Percentiles rank a stretch among this genome's conserved stretches.
Evolutionary conservation across 1,139 yeast species (phyloP).

Genomic region (Scheffersomyces titani): DNA sequence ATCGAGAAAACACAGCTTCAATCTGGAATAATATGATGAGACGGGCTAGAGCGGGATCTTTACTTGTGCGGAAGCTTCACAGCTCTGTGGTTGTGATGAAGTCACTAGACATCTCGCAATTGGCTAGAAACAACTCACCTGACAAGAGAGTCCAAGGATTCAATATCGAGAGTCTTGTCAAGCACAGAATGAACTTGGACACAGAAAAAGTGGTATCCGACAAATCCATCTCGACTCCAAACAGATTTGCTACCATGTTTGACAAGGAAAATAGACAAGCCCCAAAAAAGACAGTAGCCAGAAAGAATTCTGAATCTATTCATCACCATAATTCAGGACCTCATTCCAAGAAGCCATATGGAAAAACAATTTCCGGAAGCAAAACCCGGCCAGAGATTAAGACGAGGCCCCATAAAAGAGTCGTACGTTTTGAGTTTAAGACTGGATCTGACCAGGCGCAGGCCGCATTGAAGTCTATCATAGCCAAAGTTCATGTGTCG

Average conservation of each 20-base stretch:
- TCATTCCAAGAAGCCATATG: background rate
- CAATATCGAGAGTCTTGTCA: conserved; percentile 1
- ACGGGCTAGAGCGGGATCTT: background rate
- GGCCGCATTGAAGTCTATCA: conserved; percentile 31
- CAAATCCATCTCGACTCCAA: background rate
- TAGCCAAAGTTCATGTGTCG: conserved; percentile 24
- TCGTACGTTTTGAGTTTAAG: conserved; percentile 15
- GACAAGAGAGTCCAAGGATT: background rate
- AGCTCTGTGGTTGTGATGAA: background rate
- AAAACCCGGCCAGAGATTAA: conserved; percentile 6
- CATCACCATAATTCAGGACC: background rate
- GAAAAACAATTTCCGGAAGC: background rate
- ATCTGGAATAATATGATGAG: background rate
- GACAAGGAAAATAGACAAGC: conserved; percentile 1
- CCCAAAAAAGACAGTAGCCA: background rate
- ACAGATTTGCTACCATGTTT: conserved; percentile 10
- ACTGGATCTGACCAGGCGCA: conserved; percentile 25
- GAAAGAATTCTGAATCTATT: background rate
- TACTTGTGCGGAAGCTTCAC: background rate
- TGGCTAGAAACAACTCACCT: background rate
- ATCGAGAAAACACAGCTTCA: background rate
- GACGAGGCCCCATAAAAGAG: conserved; percentile 8
- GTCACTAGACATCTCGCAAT: background rate
- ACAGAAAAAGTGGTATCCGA: background rate
- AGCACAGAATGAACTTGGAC: background rate